phyloP scores from a whole-genome alignment of 1,284 basidiomycete species.

The Ceratobasidium sp. region DNA sequence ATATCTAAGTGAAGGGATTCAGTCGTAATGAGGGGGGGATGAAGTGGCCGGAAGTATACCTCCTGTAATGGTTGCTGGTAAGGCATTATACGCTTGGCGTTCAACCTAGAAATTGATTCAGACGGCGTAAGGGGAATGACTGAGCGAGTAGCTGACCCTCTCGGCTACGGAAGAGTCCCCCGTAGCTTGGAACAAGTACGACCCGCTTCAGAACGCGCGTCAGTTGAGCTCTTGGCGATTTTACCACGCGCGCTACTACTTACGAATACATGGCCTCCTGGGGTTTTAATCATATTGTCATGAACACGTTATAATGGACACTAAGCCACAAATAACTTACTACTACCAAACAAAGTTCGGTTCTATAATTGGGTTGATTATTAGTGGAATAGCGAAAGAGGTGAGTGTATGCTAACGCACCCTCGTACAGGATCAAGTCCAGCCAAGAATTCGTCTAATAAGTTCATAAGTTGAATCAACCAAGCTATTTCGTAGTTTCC shows the following conservation, averaged over 20 bases:
- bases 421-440: conserved; percentile 25
- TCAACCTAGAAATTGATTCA: conserved; percentile 43
- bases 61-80: conserved; percentile 23
- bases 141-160: conserved; percentile 42
- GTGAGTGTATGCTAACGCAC: background rate
- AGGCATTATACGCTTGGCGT: conserved; percentile 25
- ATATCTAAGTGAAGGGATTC: conserved; percentile 53
- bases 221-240: too few species aligned
- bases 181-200: conserved; percentile 8
- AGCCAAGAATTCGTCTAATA: conserved; percentile 1
- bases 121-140: conserved; percentile 52
- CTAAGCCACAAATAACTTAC: background rate
- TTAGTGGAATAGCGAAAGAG: background rate
- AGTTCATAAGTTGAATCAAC: background rate
- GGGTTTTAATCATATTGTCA: background rate
- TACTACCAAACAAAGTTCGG: conserved; percentile 20
- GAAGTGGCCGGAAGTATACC: conserved; percentile 47
- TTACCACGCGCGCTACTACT: background rate
- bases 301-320: background rate
- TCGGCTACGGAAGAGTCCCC: conserved; percentile 50
- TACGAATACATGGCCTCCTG: conserved; percentile 29
- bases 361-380: background rate
- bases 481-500: background rate
- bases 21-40: background rate
- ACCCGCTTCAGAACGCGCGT: background rate